A percentile compares a stretch with the other conserved stretches of the same genome.
phyloP scores from a whole-genome alignment of 805 yeast genomes.

The Saccharomycopsis fibuligera region DNA sequence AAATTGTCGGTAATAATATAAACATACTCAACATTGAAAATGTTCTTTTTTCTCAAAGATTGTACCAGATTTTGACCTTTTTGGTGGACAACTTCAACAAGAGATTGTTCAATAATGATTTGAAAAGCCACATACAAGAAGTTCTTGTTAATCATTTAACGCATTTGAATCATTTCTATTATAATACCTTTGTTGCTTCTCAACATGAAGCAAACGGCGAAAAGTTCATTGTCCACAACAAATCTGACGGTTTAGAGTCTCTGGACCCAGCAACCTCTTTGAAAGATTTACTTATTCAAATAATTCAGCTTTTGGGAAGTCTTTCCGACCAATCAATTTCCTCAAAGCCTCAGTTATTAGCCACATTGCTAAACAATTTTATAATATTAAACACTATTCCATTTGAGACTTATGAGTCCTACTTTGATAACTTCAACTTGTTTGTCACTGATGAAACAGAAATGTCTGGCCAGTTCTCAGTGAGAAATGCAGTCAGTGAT shows the following conservation, averaged over 20 bases:
- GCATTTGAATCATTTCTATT: conserved; percentile 8
- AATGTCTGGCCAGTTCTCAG: conserved; percentile 44
- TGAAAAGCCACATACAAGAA: conserved; percentile 2
- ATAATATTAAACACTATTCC: conserved; percentile 14
- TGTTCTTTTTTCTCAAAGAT: conserved; percentile 25
- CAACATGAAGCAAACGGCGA: not conserved
- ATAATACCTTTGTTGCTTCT: conserved; percentile 11
- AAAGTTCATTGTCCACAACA: conserved; percentile 14
- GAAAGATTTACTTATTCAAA: conserved; percentile 28
- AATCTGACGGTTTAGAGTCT: not conserved
- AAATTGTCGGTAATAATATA: conserved; percentile 21
- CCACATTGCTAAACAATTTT: conserved; percentile 19
- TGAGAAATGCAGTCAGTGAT: conserved; percentile 59
- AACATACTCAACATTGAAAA: conserved; percentile 21
- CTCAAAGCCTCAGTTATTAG: conserved; percentile 3
- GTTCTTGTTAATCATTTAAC: conserved; percentile 7
- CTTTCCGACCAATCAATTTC: conserved; percentile 19
- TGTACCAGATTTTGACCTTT: conserved; percentile 26
- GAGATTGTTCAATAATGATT: conserved; percentile 4
- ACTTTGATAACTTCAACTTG: conserved; percentile 47
- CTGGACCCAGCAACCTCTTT: conserved; percentile 24
- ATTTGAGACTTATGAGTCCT: conserved; percentile 13
- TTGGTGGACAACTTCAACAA: conserved; percentile 25
- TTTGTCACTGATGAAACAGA: conserved; percentile 75
- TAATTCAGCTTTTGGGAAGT: conserved; percentile 30